Evolutionary conservation across 148 eudicot genomes (phyloP), one percentile per base, ranked within the genome.

Genomic region (Dysphania ambrosioides): DNA sequence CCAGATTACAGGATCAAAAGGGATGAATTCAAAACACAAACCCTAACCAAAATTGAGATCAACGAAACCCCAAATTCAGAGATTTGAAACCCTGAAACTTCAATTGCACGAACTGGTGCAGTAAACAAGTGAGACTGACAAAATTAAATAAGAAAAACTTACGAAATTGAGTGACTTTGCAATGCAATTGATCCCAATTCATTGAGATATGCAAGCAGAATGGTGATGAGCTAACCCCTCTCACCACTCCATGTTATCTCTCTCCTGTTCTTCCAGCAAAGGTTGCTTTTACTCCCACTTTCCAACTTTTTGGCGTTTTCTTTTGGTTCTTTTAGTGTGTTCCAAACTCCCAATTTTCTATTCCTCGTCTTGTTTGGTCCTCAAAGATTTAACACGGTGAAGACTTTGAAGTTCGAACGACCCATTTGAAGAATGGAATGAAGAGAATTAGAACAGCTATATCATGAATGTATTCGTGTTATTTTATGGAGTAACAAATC

Each of bases 241-340:
- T n/a, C n/a, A n/a, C n/a, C n/a, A n/a, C n/a, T n/a, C n/a, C n/a
- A n/a, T n/a, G 13, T 6, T 31, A 29, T 63, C 59, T 62, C 27
- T 42, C 27, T 73, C 41, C 13, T 32, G 16, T 31, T n/a, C n/a
- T n/a, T 53, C 13, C 61, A 31, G 73, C 38, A 65, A 65, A 65
- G 35, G 36, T 40, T 42, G 15, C 24, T 47, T 19, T 15, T 18
- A 42, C 40, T 11, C 23, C 57, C 38, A 40, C 56, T 30, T 40
- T 16, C n/a, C 30, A 12, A 5, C 57, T 73, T 61, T 73, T 62
- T 60, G 68, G 68, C 68, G 66, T 72, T 58, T 73, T 73, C 66
- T 61, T 19, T 61, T 42, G 4, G n/a, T n/a, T n/a, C n/a, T n/a
- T n/a, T n/a, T n/a, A n/a, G n/a, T n/a, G n/a, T n/a, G n/a, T n/a